phyloP scores from a whole-genome alignment of 225 moss, liverwort and hornwort genomes.

The Bryum argenteum region DNA sequence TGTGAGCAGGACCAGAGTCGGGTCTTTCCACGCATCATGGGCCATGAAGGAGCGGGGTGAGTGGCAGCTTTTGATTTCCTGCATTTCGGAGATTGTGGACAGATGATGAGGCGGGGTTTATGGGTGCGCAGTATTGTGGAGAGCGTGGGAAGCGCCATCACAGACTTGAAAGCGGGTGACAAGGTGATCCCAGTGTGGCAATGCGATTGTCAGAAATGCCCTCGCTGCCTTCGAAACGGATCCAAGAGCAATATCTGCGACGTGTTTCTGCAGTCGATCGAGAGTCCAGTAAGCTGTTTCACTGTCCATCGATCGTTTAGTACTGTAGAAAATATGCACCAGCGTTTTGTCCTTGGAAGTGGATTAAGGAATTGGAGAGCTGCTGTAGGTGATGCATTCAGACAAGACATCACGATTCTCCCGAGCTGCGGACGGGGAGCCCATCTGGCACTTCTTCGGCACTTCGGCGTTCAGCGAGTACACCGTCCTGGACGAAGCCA shows the following conservation, averaged over 20 bases:
- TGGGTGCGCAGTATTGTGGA: constrained; percentile 58
- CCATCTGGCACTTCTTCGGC: constrained; percentile 46
- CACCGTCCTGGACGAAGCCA: constrained; percentile 61
- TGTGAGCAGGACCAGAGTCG: constrained; percentile 30
- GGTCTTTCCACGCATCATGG: constrained; percentile 50
- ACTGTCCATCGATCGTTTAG: too few species aligned
- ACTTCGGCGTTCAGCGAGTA: constrained; percentile 68
- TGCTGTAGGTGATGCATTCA: constrained; percentile 25
- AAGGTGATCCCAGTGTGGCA: constrained; percentile 61
- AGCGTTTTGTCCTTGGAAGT: too few species aligned
- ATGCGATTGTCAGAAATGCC: constrained; percentile 58
- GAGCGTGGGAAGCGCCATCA: constrained; percentile 65
- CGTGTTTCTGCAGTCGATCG: constrained; percentile 31
- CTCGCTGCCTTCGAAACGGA: constrained; percentile 32
- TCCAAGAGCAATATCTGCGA: constrained; percentile 56
- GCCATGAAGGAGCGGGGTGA: constrained; percentile 60
- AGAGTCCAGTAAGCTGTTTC: constrained; percentile 13
- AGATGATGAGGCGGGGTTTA: background rate
- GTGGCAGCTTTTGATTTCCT: background rate
- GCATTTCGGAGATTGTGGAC: background rate
- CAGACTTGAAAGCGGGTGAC: constrained; percentile 57
- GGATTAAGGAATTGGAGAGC: background rate
- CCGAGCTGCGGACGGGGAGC: constrained; percentile 42
- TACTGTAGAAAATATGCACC: too few species aligned
- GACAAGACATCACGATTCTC: constrained; percentile 35